Conservation (phyloP, 192 early-diverging fungal genomes). For the Umbelopsis sp. region DNA sequence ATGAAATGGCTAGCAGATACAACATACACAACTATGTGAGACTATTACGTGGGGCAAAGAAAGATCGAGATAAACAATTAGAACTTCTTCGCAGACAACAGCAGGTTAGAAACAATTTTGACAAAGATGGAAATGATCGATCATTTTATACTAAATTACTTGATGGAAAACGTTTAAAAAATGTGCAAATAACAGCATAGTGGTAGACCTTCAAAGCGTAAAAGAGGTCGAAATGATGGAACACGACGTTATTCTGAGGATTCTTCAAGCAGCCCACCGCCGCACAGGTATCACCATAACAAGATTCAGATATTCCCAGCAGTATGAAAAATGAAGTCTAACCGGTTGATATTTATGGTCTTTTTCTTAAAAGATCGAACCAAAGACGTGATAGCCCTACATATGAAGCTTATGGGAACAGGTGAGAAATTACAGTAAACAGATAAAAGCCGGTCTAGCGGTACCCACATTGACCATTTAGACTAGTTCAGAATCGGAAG, state of each 20-base stretch:
- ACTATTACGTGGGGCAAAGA: slow-evolving; percentile 42
- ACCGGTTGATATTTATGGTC: not conserved
- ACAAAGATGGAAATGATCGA: not conserved
- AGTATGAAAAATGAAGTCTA: not conserved
- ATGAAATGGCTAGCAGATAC: slow-evolving; percentile 48
- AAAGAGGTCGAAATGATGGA: slow-evolving; percentile 2
- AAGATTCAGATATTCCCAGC: not conserved
- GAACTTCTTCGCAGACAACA: slow-evolving; percentile 31
- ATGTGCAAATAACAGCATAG: not conserved
- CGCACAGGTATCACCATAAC: not conserved
- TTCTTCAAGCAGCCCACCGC: not conserved
- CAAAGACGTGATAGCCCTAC: slow-evolving; percentile 35
- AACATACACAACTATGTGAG: slow-evolving; percentile 45
- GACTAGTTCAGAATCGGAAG: slow-evolving; percentile 25
- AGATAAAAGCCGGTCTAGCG: slow-evolving; percentile 9
- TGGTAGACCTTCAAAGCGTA: not conserved
- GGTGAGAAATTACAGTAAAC: not conserved
- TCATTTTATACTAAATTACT: not conserved
- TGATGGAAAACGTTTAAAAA: not conserved
- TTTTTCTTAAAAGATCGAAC: not conserved
- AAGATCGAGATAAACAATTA: slow-evolving; percentile 41
- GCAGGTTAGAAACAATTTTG: slow-evolving; percentile 22
- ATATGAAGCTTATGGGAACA: slow-evolving; percentile 41
- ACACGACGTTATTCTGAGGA: slow-evolving; percentile 12
- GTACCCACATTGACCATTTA: slow-evolving; percentile 15